Conservation (phyloP, 2,329 filamentous ascomycete genomes). For the Penicillium psychrosexuale region DNA sequence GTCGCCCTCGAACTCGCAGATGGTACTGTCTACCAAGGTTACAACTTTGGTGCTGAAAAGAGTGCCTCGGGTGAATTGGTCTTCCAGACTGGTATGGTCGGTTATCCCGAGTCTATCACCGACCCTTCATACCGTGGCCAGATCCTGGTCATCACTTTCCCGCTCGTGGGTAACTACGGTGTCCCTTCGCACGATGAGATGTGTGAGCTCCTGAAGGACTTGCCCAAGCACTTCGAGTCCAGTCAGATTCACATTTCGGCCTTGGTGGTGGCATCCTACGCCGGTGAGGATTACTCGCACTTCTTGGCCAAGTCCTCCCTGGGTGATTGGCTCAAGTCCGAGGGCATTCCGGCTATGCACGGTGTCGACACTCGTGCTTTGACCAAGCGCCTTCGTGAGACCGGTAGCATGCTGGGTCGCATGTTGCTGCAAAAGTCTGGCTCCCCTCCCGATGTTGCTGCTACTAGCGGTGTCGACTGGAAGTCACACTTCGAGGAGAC, state of each 20-base stretch:
- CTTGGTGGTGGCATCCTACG: conserved; percentile 85
- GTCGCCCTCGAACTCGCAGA: conserved; percentile 91
- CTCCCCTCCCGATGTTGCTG: conserved; percentile 38
- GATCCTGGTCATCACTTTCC: conserved; percentile 95
- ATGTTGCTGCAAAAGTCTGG: conserved; percentile 69
- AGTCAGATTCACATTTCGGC: conserved; percentile 90
- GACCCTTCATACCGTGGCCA: conserved; percentile 87
- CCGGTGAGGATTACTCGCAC: conserved; percentile 93
- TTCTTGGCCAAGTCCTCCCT: conserved; percentile 87
- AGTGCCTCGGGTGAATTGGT: conserved; percentile 95
- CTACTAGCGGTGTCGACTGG: conserved; percentile 50
- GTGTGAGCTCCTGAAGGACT: conserved; percentile 78
- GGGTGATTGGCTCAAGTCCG: conserved; percentile 93
- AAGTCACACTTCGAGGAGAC: conserved; percentile 67
- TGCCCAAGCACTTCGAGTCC: conserved; percentile 92
- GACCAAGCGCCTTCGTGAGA: conserved; percentile 88
- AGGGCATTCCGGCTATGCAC: conserved; percentile 89
- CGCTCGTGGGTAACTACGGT: conserved; percentile 94
- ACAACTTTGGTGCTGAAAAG: conserved; percentile 94
- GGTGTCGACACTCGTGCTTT: conserved; percentile 90
- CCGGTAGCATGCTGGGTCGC: conserved; percentile 94
- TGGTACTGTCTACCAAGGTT: conserved; percentile 85
- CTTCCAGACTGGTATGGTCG: conserved; percentile 99
- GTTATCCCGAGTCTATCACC: conserved; percentile 92
- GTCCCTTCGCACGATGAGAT: conserved; percentile 82